These are phyloP conservation scores for Yamadazyma membranifaciens DNA, from an alignment of 1,139 yeast species.

Conservation along the genomic window DNA sequence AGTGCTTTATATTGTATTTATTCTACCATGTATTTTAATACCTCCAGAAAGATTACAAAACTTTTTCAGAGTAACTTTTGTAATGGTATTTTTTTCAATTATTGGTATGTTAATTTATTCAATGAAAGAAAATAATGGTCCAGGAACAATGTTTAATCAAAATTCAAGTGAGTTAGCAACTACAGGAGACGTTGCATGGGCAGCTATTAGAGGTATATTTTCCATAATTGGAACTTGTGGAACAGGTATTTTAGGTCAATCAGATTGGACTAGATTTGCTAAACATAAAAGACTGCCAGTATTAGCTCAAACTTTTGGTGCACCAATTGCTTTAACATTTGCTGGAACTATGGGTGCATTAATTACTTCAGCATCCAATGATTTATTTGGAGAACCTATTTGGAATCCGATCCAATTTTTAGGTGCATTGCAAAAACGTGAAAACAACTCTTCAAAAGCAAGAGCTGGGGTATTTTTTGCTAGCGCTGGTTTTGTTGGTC, in stretches of 20 bases:
- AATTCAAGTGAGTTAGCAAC: conserved; percentile 8
- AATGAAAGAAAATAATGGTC: conserved; percentile 20
- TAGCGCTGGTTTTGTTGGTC: conserved; percentile 17
- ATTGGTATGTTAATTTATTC: conserved; percentile 21
- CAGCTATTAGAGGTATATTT: conserved; percentile 19
- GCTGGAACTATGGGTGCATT: conserved; percentile 10
- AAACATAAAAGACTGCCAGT: conserved; percentile 20
- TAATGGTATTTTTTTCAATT: conserved; percentile 16
- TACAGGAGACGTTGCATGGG: conserved; percentile 19
- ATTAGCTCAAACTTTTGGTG: conserved; percentile 23
- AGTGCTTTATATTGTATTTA: conserved; percentile 17
- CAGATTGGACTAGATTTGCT: conserved; percentile 29
- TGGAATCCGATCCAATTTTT: conserved; percentile 36
- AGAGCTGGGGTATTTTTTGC: conserved; percentile 33
- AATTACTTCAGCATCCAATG: conserved; percentile 9
- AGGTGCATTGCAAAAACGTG: conserved; percentile 19
- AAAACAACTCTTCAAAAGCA: conserved; percentile 20
- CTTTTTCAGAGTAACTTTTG: conserved; percentile 15
- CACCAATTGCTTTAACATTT: conserved; percentile 20
- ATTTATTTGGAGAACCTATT: conserved; percentile 12
- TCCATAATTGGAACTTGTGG: conserved; percentile 25
- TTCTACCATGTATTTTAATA: conserved; percentile 15
- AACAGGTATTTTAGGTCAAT: conserved; percentile 27
- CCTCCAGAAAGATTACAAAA: conserved; percentile 19
- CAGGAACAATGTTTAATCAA: conserved; percentile 15